Evolutionary conservation across 106 monocot genomes (phyloP), one percentile per base, ranked within the genome.

Genomic region (Platanthera zijinensis): DNA sequence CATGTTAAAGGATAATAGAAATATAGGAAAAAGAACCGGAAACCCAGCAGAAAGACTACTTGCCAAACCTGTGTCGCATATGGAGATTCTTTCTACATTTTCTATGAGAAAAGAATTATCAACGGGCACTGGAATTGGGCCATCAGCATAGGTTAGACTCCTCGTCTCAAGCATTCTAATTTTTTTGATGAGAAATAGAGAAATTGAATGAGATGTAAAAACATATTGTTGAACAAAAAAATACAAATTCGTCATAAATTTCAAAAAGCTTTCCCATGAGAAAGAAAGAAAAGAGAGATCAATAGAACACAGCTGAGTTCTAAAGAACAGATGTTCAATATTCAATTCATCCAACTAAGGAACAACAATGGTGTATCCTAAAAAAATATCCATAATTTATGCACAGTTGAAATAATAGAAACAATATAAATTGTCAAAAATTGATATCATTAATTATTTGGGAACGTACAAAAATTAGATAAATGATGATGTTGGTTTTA

Each of bases 91-190:
- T 76, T 88, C 77, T 17, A 94, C 90, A 83, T 94, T 86, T 82
- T 90, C 90, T 85, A 81, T 51, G 50, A 99, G 88, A 87, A 94
- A 99, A 71, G 82, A 22, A 54, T 99, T 87, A 84, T 94, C 90
- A 76, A 21, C 25, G 64, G 99, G 99, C 77, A 99, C 81, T 50
- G 85, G 88, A 84, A 99, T 75, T 47, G 92, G 92, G 74, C 99
- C 99, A 74, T 94, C 94, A 73, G 64, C 80, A 83, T 94, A 99
- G 81, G 90, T 94, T 79, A 99, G 79, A 82, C 91, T 88, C 80
- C 94, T 88, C 25, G 90, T 90, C 81, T 99, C 92, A 77, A 94
- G 85, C 94, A 99, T 88, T 82, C 99, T 99, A 53, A 76, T 54
- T 10, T 25, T 64, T 67, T 68, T 52, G 78, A 68, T n/a, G 11